Percentiles rank a stretch among this genome's conserved stretches.
These are phyloP conservation scores for Chalciporus piperatus DNA, from an alignment of 768 basidiomycete species.

Conservation along the genomic window DNA sequence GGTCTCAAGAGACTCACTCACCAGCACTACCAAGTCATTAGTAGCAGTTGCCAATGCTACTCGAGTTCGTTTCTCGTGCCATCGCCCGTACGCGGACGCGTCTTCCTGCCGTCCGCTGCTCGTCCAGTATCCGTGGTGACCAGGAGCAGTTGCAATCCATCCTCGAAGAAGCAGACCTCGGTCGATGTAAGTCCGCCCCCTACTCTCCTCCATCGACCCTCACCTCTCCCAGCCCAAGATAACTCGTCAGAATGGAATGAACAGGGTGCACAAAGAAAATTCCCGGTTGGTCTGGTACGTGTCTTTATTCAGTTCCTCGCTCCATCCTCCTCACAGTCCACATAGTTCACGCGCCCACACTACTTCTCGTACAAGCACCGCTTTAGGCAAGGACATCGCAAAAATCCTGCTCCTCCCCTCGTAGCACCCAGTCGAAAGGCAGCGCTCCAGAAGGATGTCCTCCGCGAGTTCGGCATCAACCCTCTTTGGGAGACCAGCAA, in stretches of 20 bases:
- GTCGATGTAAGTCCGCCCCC: conserved; percentile 8
- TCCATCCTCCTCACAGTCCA: not conserved
- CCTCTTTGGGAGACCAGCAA: conserved; percentile 70
- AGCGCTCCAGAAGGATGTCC: conserved; percentile 60
- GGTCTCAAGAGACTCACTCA: conserved; percentile 8
- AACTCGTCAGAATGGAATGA: conserved; percentile 18
- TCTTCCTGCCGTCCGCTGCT: not conserved
- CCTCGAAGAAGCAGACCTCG: conserved; percentile 20
- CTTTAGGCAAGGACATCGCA: conserved; percentile 16
- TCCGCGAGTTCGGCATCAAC: conserved; percentile 69
- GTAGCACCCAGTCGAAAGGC: conserved; percentile 56
- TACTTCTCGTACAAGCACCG: conserved; percentile 41
- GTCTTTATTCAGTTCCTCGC: too few relatives aligned
- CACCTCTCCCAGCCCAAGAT: conserved; percentile 9
- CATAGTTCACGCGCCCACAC: conserved; percentile 47
- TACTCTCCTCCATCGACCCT: not conserved
- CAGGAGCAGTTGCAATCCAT: conserved; percentile 23
- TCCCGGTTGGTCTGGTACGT: conserved; percentile 22
- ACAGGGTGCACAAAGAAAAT: conserved; percentile 27
- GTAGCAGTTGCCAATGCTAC: too few relatives aligned
- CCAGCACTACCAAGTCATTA: too few relatives aligned
- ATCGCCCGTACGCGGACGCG: conserved; percentile 4
- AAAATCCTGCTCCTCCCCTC: conserved; percentile 31
- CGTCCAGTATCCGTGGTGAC: conserved; percentile 24
- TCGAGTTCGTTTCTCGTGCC: conserved; percentile 13